Base-by-base conservation (phyloP, 2,329 filamentous ascomycete genomes). In the Fusarium sp. region DNA sequence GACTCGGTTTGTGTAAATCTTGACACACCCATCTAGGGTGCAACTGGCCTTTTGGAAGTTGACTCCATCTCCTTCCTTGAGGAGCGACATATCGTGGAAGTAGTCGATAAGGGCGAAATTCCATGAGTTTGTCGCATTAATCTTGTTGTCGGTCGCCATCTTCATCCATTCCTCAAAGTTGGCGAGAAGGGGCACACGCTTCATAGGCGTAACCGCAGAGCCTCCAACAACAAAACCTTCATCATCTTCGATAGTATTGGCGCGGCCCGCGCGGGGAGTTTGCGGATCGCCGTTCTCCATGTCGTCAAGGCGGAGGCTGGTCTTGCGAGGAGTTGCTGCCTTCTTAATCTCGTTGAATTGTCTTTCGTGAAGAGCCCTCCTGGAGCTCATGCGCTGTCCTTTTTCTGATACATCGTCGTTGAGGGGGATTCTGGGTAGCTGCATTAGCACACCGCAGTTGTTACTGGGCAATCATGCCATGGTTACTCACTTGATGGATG, bases 161-260 rank as follows among this genome's bases (percentile, higher is more conserved):
- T 98, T 99, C 94, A 99, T 98, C 96, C 95, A 98, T 79, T 99
- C 96, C 80, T 99, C 96, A 75, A 98, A 99, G 81, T 99, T 99
- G 76, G 96, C 96, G 56, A 99, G 85, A 74, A 99, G 92, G 2
- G 96, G 96, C 28, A 97, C 93, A 65, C 94, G 92, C 86, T 97
- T 97, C 91, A 97, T 95, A 55, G 95, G 96, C 63, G 96, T 98
- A 55, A 97, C 92, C 37, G 92, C 93, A 68, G 85, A 89, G 31
- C 92, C 92, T 61, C 88, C 89, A 44, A 93, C 91, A 74, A 89
- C 86, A 67, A 90, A 83, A 63, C 89, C 84, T 35, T 89, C 88
- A 68, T 88, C 85, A 46, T 84, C 86, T 67, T 83, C 82, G 15
- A 78, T 64, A 42, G 82, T 81, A 18, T 77, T 66, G 44, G 76